Percentiles rank a stretch among this genome's conserved stretches.
Conservation (phyloP, 352 stramenopile genomes). For the Achlya hypogyna region DNA sequence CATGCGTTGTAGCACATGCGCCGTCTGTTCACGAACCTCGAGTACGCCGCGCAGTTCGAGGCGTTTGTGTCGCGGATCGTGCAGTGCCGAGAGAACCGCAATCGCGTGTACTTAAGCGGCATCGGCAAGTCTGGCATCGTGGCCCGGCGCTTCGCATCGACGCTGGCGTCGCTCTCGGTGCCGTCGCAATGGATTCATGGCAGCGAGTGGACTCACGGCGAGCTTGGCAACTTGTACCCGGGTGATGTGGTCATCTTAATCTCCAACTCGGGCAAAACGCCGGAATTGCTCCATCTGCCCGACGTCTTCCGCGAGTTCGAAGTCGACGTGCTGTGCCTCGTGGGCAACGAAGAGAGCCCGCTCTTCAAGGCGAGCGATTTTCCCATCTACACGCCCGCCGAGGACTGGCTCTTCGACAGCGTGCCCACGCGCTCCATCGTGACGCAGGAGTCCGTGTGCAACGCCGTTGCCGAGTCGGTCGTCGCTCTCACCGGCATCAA, state of each 20-base stretch:
- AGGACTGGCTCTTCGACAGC: slow-evolving; percentile 32
- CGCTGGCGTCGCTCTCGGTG: slow-evolving; percentile 60
- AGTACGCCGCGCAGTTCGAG: slow-evolving; percentile 26
- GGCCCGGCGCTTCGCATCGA: slow-evolving; percentile 54
- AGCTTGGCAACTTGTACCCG: slow-evolving; percentile 51
- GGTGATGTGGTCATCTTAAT: slow-evolving; percentile 62
- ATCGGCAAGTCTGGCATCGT: slow-evolving; percentile 79
- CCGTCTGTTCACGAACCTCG: slow-evolving; percentile 14
- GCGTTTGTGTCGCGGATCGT: slow-evolving; percentile 28
- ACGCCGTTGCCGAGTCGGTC: slow-evolving; percentile 58
- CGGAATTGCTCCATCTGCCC: slow-evolving; percentile 48
- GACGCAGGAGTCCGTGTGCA: slow-evolving; percentile 67
- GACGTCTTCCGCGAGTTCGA: slow-evolving; percentile 31
- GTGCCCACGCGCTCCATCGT: slow-evolving; percentile 73
- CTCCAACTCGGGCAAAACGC: slow-evolving; percentile 61
- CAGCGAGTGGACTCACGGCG: slow-evolving; percentile 69
- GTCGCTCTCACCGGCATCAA: slow-evolving; percentile 31
- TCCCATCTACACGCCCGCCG: slow-evolving; percentile 35
- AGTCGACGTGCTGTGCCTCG: slow-evolving; percentile 41
- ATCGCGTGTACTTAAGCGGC: slow-evolving; percentile 53
- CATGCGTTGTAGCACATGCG: slow-evolving; percentile 9
- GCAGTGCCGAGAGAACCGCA: slow-evolving; percentile 36
- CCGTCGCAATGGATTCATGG: slow-evolving; percentile 70
- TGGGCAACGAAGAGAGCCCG: slow-evolving; percentile 30
- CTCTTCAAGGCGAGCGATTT: slow-evolving; percentile 33